Percentiles rank a stretch among this genome's conserved stretches.
phyloP scores from a whole-genome alignment of 352 stramenopile species.

The Pythium angustatum region DNA sequence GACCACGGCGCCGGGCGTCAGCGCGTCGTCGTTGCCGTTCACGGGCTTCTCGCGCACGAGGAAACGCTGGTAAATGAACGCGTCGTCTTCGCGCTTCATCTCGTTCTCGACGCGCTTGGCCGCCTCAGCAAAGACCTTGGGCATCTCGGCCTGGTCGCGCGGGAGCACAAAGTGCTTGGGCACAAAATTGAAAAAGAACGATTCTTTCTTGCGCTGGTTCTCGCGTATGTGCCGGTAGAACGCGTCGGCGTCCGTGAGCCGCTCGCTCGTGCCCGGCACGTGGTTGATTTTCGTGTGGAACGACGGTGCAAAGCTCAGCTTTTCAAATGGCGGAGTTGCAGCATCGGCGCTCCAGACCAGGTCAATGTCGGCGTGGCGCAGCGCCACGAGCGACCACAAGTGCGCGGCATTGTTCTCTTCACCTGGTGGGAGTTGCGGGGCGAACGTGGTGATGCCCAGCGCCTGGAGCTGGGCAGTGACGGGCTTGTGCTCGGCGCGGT shows the following conservation, averaged over 20 bases:
- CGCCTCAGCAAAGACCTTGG: conserved; percentile 42
- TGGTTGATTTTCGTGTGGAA: conserved; percentile 70
- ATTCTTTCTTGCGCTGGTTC: conserved; percentile 52
- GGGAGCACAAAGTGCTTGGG: conserved; percentile 64
- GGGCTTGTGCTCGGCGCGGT: conserved; percentile 36
- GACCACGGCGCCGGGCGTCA: conserved; percentile 37
- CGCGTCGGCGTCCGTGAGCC: conserved; percentile 45
- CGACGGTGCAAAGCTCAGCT: conserved; percentile 43
- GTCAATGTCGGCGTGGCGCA: conserved; percentile 53
- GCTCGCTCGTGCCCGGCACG: conserved; percentile 48
- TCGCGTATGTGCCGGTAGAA: conserved; percentile 48
- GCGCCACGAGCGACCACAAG: conserved; percentile 45
- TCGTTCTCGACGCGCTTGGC: conserved; percentile 59
- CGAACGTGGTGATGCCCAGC: conserved; percentile 57
- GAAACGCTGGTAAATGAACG: conserved; percentile 63
- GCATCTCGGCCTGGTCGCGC: conserved; percentile 48
- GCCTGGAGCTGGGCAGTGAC: conserved; percentile 51
- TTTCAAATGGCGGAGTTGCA: conserved; percentile 30
- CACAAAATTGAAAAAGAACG: conserved; percentile 73
- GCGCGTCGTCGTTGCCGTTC: conserved; percentile 38
- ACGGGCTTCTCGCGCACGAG: conserved; percentile 46
- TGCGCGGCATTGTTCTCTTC: conserved; percentile 22
- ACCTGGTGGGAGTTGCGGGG: conserved; percentile 26
- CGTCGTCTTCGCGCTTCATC: conserved; percentile 49
- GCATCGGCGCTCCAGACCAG: conserved; percentile 60